These are phyloP conservation scores for Sporothrix curviconia DNA, from an alignment of 2,329 filamentous ascomycete genomes.

Conservation along the genomic window DNA sequence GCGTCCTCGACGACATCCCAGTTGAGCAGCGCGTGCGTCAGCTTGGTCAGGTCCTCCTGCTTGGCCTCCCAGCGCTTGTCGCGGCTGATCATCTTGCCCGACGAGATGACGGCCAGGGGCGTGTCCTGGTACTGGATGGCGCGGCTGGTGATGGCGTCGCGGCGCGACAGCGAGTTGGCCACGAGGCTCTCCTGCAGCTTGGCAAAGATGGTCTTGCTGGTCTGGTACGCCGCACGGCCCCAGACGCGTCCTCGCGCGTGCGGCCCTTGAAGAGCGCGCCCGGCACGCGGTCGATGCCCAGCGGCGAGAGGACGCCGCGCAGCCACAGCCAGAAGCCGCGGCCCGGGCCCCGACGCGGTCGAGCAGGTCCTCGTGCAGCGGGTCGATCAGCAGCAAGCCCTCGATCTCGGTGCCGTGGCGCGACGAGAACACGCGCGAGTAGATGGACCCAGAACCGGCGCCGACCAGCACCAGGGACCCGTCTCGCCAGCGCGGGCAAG, in stretches of 20 bases:
- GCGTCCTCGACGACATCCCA: constrained; percentile 87
- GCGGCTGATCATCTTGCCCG: constrained; percentile 60
- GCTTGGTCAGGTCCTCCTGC: constrained; percentile 73
- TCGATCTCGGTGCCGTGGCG: constrained; percentile 68
- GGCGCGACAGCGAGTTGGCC: constrained; percentile 73
- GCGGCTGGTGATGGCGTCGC: constrained; percentile 71
- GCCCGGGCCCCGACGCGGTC: constrained; percentile 57
- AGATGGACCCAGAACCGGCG: constrained; percentile 79
- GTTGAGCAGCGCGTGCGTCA: constrained; percentile 69
- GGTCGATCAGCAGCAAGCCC: constrained; percentile 79
- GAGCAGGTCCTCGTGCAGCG: constrained; percentile 82
- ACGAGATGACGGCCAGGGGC: constrained; percentile 75
- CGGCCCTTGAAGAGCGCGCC: constrained; percentile 79
- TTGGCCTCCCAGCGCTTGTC: constrained; percentile 72
- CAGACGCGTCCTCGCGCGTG: constrained; percentile 75
- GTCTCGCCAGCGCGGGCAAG: constrained; percentile 72
- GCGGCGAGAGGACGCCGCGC: constrained; percentile 75
- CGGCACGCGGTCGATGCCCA: constrained; percentile 73
- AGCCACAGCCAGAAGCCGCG: constrained; percentile 83
- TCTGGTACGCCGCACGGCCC: constrained; percentile 70
- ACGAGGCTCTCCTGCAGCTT: constrained; percentile 91
- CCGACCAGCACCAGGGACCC: constrained; percentile 84
- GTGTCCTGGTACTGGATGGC: constrained; percentile 72
- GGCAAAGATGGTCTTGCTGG: constrained; percentile 78
- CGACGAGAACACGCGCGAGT: constrained; percentile 84